Conservation (phyloP, 345 rosid species). For the Populus alba region DNA sequence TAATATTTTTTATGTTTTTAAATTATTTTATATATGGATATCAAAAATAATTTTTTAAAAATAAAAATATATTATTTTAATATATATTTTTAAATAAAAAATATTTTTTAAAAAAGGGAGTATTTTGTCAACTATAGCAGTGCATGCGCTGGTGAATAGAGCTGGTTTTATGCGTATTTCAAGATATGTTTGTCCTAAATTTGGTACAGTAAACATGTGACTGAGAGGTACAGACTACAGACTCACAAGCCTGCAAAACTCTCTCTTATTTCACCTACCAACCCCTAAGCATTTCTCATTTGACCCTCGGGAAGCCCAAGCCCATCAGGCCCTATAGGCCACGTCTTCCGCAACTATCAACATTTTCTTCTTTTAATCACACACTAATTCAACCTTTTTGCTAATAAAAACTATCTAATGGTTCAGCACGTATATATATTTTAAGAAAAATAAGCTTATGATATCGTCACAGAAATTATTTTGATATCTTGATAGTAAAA, state of each 20-base stretch:
- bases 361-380: neutral
- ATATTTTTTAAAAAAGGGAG: neutral
- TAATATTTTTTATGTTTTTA: too few species aligned
- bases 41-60: too few species aligned
- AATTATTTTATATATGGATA: too few species aligned
- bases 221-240: neutral
- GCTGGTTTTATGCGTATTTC: neutral
- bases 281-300: neutral
- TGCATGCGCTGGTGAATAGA: neutral
- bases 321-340: neutral
- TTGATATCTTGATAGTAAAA: too few species aligned
- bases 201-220: constrained; percentile 23
- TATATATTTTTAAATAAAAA: too few species aligned
- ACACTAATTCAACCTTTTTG: too few species aligned
- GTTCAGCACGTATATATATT: too few species aligned
- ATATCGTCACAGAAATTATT: too few species aligned
- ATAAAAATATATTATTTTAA: too few species aligned
- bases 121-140: neutral
- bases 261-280: neutral
- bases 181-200: neutral
- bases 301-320: neutral
- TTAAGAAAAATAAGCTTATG: too few species aligned
- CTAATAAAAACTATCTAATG: too few species aligned
- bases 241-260: neutral
- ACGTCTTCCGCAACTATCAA: neutral